Percentiles rank a stretch among this genome's conserved stretches.
Conservation (phyloP, 768 basidiomycete species). For the Lactifluus volemus region DNA sequence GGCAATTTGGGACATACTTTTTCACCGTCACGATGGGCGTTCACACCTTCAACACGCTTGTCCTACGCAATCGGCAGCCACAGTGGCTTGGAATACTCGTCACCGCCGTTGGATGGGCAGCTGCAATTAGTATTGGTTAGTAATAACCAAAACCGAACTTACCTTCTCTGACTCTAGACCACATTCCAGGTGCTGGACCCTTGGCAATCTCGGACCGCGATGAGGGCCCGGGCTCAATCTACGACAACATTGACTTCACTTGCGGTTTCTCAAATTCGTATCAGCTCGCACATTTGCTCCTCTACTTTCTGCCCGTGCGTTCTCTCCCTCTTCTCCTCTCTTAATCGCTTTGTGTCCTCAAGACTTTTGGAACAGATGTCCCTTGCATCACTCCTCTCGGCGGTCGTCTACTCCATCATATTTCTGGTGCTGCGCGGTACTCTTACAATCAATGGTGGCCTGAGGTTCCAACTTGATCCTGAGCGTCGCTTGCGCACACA, state of each 20-base stretch:
- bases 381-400: constrained; percentile 45
- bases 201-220: constrained; percentile 30
- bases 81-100: constrained; percentile 35
- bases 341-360: not conserved
- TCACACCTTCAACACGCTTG: constrained; percentile 61
- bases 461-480: constrained; percentile 42
- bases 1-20: constrained; percentile 50
- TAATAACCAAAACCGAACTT: constrained; percentile 19
- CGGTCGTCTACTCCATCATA: constrained; percentile 48
- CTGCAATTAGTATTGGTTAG: constrained; percentile 43
- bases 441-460: constrained; percentile 40
- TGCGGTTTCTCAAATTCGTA: constrained; percentile 44
- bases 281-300: constrained; percentile 37
- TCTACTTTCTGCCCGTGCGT: constrained; percentile 57
- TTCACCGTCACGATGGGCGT: constrained; percentile 58
- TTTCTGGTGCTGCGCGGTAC: constrained; percentile 57
- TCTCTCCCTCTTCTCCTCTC: not conserved
- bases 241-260: constrained; percentile 42
- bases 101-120: constrained; percentile 46
- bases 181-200: constrained; percentile 18
- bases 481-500: constrained; percentile 34
- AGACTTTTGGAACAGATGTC: constrained; percentile 38
- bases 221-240: constrained; percentile 33
- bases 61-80: constrained; percentile 46
- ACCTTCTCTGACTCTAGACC: not conserved